Evolutionary conservation across 129 eudicot genomes (phyloP), one percentile per base, ranked within the genome.

Genomic region (Dittrichia graveolens): DNA sequence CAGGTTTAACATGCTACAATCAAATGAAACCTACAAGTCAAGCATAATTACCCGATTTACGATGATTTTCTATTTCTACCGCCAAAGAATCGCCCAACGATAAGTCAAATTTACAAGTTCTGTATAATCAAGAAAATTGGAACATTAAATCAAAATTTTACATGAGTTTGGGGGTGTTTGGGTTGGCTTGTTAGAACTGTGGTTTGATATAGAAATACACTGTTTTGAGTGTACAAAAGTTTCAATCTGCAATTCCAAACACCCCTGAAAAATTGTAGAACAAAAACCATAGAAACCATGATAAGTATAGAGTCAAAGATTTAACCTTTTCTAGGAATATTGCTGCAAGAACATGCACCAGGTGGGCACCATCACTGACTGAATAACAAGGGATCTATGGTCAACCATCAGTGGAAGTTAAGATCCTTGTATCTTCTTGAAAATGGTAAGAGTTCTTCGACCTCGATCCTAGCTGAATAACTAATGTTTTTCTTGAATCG

Each of bases 401-500:
- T 76, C 59, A 67, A 40, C 58, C 61, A 39, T 83, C 73, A 79
- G 75, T 34, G 75, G 71, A 79, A 81, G 67, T 62, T 53, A 44
- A 77, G 69, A 48, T 76, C 79, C 61, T 47, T 62, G 66, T 85
- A 87, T 75, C 82, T 82, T 72, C 80, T 75, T 14, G 95, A 68
- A 65, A 71, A 78, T 4, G 96, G 97, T 53, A 92, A 69, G 62
- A 92, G 65, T 81, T 92, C 97, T 81, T 92, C 97, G 43, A 86
- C 91, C 77, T 89, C 87, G 60, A 91, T 80, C 64, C 97, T 78
- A 2, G 97, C 79, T 57, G 96, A 72, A 70, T 83, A 82, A 80
- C 80, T 80, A 67, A 68, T 74, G 43, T 81, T 88, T 68, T 78
- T 91, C 86, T 83, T 91, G 69, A 78, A 50, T 65, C 79, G 69